Conservation (phyloP, 2,329 filamentous ascomycete genomes). For the Fusarium luffae region DNA sequence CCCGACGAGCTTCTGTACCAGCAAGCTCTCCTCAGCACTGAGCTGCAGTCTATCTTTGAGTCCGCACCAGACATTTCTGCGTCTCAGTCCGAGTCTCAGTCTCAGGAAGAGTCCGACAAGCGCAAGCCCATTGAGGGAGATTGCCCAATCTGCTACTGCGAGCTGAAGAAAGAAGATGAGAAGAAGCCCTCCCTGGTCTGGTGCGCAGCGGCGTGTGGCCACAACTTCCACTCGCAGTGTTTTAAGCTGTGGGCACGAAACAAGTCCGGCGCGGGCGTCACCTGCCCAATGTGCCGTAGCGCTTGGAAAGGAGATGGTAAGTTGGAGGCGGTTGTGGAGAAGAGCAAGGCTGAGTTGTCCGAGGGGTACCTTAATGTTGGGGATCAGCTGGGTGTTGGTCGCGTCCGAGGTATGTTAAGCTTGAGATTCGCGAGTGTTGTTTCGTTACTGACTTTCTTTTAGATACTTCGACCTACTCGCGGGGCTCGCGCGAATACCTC, state of each 20-base stretch:
- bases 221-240: constrained; percentile 66
- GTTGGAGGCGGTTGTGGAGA: constrained; percentile 57
- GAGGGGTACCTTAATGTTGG: constrained; percentile 74
- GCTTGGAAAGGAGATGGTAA: constrained; percentile 62
- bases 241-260: constrained; percentile 65
- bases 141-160: constrained; percentile 68
- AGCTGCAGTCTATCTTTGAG: constrained; percentile 69
- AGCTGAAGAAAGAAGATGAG: constrained; percentile 51
- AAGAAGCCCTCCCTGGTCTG: constrained; percentile 57
- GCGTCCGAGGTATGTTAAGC: constrained; percentile 57
- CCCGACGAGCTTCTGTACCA: constrained; percentile 69
- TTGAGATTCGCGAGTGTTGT: background rate
- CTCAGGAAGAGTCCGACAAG: constrained; percentile 48
- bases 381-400: constrained; percentile 67
- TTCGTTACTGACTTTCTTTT: constrained; percentile 14
- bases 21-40: constrained; percentile 67
- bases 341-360: constrained; percentile 52
- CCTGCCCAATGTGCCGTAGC: constrained; percentile 71
- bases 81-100: constrained; percentile 58
- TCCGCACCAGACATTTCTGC: constrained; percentile 55
- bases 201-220: constrained; percentile 63
- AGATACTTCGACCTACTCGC: constrained; percentile 28
- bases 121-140: constrained; percentile 64
- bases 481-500: background rate
- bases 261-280: constrained; percentile 56